Conservation (phyloP, 768 basidiomycete genomes). For the Calocera cornea region DNA sequence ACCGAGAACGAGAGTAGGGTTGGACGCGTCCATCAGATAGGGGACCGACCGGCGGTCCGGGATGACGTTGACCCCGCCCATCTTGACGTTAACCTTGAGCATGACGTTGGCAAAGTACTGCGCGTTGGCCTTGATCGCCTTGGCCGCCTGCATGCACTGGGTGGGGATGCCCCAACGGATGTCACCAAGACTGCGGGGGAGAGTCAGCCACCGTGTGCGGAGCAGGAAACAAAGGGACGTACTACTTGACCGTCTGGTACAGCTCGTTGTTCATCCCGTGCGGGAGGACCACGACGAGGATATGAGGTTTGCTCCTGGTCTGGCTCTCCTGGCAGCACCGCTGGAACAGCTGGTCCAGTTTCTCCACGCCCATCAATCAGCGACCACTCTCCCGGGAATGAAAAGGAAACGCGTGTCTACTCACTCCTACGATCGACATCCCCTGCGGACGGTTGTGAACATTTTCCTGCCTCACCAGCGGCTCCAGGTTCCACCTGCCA, state of each 20-base stretch:
- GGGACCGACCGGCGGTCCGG: conserved; percentile 55
- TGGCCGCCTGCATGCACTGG: conserved; percentile 57
- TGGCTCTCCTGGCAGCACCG: conserved; percentile 30
- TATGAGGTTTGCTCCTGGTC: conserved; percentile 29
- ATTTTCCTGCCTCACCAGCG: conserved; percentile 41
- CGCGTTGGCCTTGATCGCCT: conserved; percentile 51
- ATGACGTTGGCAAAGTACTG: conserved; percentile 71
- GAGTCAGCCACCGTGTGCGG: conserved; percentile 22
- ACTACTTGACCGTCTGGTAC: conserved; percentile 74
- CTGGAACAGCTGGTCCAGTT: conserved; percentile 39
- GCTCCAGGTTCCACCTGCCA: conserved; percentile 39
- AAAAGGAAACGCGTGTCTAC: no score
- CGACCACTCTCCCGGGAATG: no score
- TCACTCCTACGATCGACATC: conserved; percentile 33
- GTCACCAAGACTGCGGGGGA: conserved; percentile 64
- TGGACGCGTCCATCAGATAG: conserved; percentile 50
- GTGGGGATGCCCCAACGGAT: conserved; percentile 52
- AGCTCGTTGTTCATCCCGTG: conserved; percentile 56
- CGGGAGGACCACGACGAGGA: conserved; percentile 57
- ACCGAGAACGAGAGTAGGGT: conserved; percentile 74
- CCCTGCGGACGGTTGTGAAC: conserved; percentile 31
- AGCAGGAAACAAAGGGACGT: conserved; percentile 35
- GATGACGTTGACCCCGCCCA: conserved; percentile 70
- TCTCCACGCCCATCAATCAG: no score
- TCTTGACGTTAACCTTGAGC: conserved; percentile 67